Conservation (phyloP, 331 rosid species). For the Phaseolus coccineus region DNA sequence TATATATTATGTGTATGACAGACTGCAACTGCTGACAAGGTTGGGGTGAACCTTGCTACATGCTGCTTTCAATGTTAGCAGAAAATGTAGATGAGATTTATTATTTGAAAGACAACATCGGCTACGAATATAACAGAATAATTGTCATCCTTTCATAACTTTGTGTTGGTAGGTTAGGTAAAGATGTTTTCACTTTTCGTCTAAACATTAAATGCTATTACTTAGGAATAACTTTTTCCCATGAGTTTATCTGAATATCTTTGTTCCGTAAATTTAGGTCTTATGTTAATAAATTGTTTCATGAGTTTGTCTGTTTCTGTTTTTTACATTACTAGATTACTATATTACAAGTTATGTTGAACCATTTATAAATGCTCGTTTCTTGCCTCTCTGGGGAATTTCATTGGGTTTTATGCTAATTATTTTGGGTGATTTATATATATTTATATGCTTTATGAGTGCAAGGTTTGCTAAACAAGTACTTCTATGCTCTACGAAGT, state of each 20-base stretch:
- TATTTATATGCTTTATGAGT: not conserved
- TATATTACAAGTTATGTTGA: not conserved
- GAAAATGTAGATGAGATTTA: constrained; percentile 34
- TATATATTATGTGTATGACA: not conserved
- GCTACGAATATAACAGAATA: constrained; percentile 18
- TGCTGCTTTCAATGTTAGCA: constrained; percentile 8
- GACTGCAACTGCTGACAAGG: not conserved
- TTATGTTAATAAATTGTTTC: not conserved
- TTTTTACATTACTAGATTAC: not conserved
- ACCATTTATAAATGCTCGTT: not conserved
- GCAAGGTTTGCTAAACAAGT: not conserved
- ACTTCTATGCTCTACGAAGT: not conserved
- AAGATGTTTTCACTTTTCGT: constrained; percentile 27
- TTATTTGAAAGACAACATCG: constrained; percentile 11
- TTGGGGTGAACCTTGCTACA: constrained; percentile 11
- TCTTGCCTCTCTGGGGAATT: not conserved
- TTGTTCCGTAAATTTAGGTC: constrained; percentile 12
- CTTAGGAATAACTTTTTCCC: constrained; percentile 10
- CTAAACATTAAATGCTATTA: constrained; percentile 11
- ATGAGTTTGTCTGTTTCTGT: not conserved
- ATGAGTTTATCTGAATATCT: constrained; percentile 24
- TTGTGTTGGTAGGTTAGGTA: not conserved
- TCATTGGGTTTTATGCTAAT: not conserved
- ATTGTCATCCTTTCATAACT: constrained; percentile 12
- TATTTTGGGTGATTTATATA: not conserved